A percentile compares a stretch with the other conserved stretches of the same genome.
Conservation (phyloP, 345 rosid species). For the Ceriops zippeliana region DNA sequence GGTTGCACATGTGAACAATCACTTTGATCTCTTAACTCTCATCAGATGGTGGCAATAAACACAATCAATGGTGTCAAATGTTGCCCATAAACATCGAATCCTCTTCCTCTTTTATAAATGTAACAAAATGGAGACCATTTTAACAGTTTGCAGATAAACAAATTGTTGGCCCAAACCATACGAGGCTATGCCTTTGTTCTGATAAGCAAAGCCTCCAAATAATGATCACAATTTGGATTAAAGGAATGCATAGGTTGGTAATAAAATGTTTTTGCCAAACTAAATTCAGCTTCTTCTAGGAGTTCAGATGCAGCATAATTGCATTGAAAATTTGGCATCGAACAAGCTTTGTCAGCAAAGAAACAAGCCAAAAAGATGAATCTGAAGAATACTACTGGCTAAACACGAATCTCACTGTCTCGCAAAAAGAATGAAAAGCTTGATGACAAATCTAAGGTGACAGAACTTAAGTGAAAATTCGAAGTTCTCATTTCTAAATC, state of each 20-base stretch:
- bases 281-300: constrained; percentile 3
- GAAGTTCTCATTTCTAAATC: constrained; percentile 18
- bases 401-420: not conserved
- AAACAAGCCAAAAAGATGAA: constrained; percentile 5
- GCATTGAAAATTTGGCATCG: not conserved
- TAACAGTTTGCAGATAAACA: too few relatives aligned
- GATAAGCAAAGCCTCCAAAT: not conserved
- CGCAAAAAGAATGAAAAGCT: not conserved
- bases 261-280: not conserved
- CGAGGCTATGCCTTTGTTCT: not conserved
- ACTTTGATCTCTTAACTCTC: too few relatives aligned
- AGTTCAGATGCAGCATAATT: not conserved
- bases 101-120: not conserved
- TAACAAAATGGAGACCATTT: too few relatives aligned
- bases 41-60: not conserved
- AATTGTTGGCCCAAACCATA: not conserved
- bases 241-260: not conserved
- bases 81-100: not conserved
- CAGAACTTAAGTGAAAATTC: constrained; percentile 27
- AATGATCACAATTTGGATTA: not conserved
- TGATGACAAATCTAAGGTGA: not conserved
- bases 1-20: not conserved
- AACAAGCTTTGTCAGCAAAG: not conserved
- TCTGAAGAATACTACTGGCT: constrained; percentile 10
- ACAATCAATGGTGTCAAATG: constrained; percentile 9